Conservation (phyloP, 1,284 basidiomycete species). For the Ceratobasidium sp. region DNA sequence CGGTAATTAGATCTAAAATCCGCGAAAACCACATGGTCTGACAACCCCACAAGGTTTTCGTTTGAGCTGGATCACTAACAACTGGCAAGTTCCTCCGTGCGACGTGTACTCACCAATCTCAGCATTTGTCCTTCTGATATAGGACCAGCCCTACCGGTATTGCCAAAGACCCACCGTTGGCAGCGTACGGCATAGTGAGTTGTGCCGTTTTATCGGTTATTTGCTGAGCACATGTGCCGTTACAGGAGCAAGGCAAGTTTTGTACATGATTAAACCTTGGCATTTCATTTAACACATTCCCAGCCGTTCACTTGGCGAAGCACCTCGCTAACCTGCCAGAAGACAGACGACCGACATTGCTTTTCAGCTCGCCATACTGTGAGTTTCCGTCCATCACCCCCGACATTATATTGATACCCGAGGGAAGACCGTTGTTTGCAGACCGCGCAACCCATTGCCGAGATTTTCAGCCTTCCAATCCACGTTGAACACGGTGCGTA, state of each 20-base stretch:
- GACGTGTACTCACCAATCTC: not conserved
- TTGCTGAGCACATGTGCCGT: not conserved
- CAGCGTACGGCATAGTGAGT: conserved; percentile 72
- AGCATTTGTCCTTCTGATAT: conserved; percentile 18
- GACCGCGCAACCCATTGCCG: conserved; percentile 70
- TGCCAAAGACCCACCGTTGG: conserved; percentile 76
- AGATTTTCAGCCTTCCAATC: conserved; percentile 68
- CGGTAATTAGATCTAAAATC: conserved; percentile 56
- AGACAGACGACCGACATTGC: conserved; percentile 72
- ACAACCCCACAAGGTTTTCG: conserved; percentile 65
- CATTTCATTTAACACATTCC: conserved; percentile 5
- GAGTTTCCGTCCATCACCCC: conserved; percentile 48
- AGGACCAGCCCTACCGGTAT: conserved; percentile 75
- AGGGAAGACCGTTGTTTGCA: conserved; percentile 71
- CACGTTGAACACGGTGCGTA: conserved; percentile 72
- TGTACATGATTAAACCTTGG: not conserved
- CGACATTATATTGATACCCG: conserved; percentile 2
- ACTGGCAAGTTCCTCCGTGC: conserved; percentile 59
- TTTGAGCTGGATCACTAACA: conserved; percentile 70
- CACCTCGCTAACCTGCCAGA: conserved; percentile 58
- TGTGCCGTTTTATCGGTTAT: not conserved
- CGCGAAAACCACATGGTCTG: not conserved
- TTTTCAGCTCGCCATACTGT: conserved; percentile 84
- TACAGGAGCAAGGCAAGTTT: conserved; percentile 23
- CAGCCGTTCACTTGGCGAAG: conserved; percentile 23